phyloP scores from a whole-genome alignment of 805 yeast species.

The Danielia oregonensis region DNA sequence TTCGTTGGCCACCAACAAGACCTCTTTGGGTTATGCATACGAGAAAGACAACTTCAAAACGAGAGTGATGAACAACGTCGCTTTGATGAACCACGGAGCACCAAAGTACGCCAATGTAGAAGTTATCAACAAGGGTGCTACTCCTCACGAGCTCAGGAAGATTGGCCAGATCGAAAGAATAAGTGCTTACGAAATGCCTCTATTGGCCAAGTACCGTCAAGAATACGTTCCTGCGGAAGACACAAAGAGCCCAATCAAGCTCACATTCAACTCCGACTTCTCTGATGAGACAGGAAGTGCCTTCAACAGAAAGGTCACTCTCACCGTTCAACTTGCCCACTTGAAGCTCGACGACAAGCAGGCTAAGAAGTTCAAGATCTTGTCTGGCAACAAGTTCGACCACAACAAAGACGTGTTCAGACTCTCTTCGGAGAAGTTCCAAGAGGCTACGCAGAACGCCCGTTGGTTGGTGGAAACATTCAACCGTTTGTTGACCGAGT shows the following conservation, averaged over 20 bases:
- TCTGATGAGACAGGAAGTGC: conserved; percentile 68
- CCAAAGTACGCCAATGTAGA: conserved; percentile 33
- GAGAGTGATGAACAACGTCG: conserved; percentile 39
- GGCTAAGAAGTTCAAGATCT: conserved; percentile 69
- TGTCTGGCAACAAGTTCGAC: conserved; percentile 78
- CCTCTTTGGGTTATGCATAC: conserved; percentile 36
- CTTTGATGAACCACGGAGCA: conserved; percentile 34
- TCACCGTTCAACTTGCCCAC: conserved; percentile 50
- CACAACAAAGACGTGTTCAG: conserved; percentile 54
- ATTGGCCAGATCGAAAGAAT: conserved; percentile 73
- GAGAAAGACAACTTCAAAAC: conserved; percentile 43
- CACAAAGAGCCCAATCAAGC: conserved; percentile 51
- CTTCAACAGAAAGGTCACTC: conserved; percentile 60
- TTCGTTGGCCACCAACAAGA: conserved; percentile 26
- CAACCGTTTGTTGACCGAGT: conserved; percentile 55
- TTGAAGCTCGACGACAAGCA: conserved; percentile 50
- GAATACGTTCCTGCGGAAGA: conserved; percentile 50
- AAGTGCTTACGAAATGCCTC: conserved; percentile 91
- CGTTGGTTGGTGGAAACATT: conserved; percentile 64
- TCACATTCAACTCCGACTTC: conserved; percentile 64
- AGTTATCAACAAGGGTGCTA: conserved; percentile 33
- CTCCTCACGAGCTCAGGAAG: conserved; percentile 55
- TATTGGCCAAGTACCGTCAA: conserved; percentile 70
- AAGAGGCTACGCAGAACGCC: conserved; percentile 84
- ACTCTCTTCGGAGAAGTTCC: conserved; percentile 61